Evolutionary conservation across 1,284 basidiomycete species (phyloP), one percentile per base, ranked within the genome.

Genomic region (Cutaneotrichosporon sp.): DNA sequence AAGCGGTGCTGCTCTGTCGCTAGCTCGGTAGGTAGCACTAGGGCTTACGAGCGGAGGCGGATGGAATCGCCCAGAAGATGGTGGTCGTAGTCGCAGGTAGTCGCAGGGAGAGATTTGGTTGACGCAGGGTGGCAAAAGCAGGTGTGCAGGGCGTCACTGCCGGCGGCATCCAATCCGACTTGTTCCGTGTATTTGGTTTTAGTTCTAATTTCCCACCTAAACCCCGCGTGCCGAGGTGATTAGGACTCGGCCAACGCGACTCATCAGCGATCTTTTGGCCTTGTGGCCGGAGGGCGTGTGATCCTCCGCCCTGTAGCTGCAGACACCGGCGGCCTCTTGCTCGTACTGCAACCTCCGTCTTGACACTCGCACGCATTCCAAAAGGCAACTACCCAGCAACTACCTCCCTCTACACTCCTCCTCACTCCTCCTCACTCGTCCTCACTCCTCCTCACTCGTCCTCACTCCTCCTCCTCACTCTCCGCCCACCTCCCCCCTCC

Each of bases 111-210:
- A n/a, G n/a, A n/a, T n/a, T n/a, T n/a, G n/a, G n/a, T n/a, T n/a
- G n/a, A n/a, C 18, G 42, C 9, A 20, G 42, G 43, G 43, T 45
- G 43, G 43, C 43, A 45, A 45, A 36, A 7, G 6, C 10, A 29
- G 29, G 29, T n/a, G n/a, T n/a, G 29, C 29, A 29, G n/a, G n/a
- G n/a, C n/a, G n/a, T n/a, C n/a, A n/a, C 29, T 42, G 45, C 45
- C 45, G 45, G 45, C 45, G 45, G 45, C 45, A 47, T 47, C 24
- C n/a, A n/a, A 50, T 50, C 47, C 47, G 47, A 50, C 27, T 50
- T 50, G 25, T 50, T 50, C 47, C 47, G 47, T 1, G 13, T 4
- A 47, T 47, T 47, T 47, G 45, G 27, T 50, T 50, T 27, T 29
- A 31, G n/a, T 29, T 50, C 4, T 31, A 6, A 29, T 29, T n/a